These are phyloP conservation scores for Phytopythium sindhum DNA, from an alignment of 352 stramenopile species.

Conservation along the genomic window DNA sequence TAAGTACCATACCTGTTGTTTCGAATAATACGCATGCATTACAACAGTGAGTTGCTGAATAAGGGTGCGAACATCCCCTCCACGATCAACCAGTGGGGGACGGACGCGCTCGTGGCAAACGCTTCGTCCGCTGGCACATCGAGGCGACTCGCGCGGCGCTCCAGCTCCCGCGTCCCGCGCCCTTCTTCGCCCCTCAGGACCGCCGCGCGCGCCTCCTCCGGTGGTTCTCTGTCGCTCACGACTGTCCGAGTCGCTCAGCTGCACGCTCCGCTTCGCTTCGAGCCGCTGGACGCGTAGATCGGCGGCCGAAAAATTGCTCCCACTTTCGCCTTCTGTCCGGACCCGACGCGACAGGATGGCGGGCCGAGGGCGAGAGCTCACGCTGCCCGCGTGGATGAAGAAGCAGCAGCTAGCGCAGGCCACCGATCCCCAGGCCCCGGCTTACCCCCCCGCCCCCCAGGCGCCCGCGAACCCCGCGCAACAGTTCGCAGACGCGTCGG, in stretches of 20 bases:
- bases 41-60: not conserved
- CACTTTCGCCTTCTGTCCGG: not conserved
- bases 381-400: constrained; percentile 87
- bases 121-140: not conserved
- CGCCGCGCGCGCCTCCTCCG: constrained; percentile 8
- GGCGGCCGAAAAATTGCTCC: not conserved
- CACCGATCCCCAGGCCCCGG: constrained; percentile 1
- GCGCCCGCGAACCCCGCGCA: constrained; percentile 10
- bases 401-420: constrained; percentile 51
- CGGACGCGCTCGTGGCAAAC: not conserved
- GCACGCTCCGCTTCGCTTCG: not conserved
- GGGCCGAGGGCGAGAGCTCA: constrained; percentile 80
- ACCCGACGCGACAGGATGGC: constrained; percentile 35
- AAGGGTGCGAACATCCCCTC: not conserved
- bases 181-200: not conserved
- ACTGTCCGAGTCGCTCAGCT: not conserved
- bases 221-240: not conserved
- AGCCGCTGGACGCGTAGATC: not conserved
- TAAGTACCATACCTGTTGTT: too few relatives aligned
- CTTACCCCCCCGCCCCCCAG: constrained; percentile 11
- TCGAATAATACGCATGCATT: too few relatives aligned
- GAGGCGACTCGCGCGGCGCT: not conserved
- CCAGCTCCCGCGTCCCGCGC: not conserved
- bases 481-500: constrained; percentile 63
- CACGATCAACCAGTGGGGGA: not conserved